Evolutionary conservation across 2,329 filamentous ascomycete species (phyloP).

Genomic region (Ophiostoma angusticollis): DNA sequence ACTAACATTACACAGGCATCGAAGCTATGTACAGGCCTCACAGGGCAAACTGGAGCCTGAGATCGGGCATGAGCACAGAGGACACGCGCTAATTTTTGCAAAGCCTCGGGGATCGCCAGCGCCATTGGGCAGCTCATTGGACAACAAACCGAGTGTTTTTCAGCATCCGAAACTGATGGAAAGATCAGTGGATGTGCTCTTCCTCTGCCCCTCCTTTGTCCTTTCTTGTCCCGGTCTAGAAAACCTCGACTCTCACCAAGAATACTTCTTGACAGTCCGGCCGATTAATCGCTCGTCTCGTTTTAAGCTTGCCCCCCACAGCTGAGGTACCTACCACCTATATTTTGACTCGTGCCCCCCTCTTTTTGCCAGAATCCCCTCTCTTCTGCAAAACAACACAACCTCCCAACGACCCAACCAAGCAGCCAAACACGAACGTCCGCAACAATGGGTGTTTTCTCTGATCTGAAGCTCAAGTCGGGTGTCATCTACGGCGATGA

Average conservation of each 20-base stretch:
- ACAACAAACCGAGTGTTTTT: too few species aligned
- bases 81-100: conserved; percentile 4
- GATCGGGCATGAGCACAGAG: too few species aligned
- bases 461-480: conserved; percentile 37
- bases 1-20: too few species aligned
- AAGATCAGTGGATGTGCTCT: neutral
- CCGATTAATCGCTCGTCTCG: too few species aligned
- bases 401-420: neutral
- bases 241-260: too few species aligned
- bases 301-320: too few species aligned
- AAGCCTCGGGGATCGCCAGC: conserved; percentile 10
- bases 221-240: neutral
- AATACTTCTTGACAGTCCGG: too few species aligned
- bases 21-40: too few species aligned
- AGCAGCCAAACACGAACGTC: neutral
- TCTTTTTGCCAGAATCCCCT: conserved; percentile 7
- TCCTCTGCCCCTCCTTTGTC: conserved; percentile 4
- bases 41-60: too few species aligned
- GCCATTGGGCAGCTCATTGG: conserved; percentile 3
- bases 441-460: conserved; percentile 20
- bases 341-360: conserved; percentile 4
- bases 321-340: too few species aligned
- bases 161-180: too few species aligned
- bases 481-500: conserved; percentile 43
- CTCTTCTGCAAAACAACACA: conserved; percentile 7